These are phyloP conservation scores for Malassezia furfur DNA, from an alignment of 1,284 basidiomycete species.

Conservation along the genomic window DNA sequence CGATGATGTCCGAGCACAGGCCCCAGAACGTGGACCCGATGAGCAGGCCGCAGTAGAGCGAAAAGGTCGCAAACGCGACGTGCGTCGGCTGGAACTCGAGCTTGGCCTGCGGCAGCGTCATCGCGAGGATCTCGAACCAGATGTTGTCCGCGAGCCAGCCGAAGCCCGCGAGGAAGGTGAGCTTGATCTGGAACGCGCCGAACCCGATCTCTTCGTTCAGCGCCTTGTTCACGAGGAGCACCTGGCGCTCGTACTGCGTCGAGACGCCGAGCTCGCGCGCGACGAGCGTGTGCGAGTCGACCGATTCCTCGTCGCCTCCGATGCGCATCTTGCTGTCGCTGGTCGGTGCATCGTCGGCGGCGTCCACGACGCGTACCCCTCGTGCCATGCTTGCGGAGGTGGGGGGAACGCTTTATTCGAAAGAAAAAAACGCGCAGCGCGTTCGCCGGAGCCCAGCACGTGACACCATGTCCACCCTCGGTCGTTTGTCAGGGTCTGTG, in stretches of 20 bases:
- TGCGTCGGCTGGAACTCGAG: constrained; percentile 30
- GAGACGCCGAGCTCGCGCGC: constrained; percentile 35
- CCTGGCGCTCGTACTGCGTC: constrained; percentile 35
- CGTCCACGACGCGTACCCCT: background rate
- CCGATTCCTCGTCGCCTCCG: constrained; percentile 3
- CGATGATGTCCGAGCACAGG: constrained; percentile 49
- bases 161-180: constrained; percentile 56
- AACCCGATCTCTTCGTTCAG: constrained; percentile 53
- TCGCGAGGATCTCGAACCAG: constrained; percentile 35
- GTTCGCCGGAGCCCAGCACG: background rate
- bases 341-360: too few species aligned
- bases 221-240: constrained; percentile 30
- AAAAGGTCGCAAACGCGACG: constrained; percentile 48
- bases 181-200: constrained; percentile 57
- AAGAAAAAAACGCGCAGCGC: background rate
- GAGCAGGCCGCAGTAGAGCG: constrained; percentile 57
- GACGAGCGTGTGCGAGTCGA: constrained; percentile 16
- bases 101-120: constrained; percentile 35
- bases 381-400: background rate
- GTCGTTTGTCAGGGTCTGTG: background rate
- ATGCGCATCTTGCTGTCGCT: too few species aligned
- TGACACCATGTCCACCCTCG: background rate
- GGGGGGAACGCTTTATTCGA: background rate
- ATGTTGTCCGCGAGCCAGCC: constrained; percentile 54
- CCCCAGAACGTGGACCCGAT: constrained; percentile 57